phyloP scores from a whole-genome alignment of 345 rosid species.

The Sisymbrium irio region DNA sequence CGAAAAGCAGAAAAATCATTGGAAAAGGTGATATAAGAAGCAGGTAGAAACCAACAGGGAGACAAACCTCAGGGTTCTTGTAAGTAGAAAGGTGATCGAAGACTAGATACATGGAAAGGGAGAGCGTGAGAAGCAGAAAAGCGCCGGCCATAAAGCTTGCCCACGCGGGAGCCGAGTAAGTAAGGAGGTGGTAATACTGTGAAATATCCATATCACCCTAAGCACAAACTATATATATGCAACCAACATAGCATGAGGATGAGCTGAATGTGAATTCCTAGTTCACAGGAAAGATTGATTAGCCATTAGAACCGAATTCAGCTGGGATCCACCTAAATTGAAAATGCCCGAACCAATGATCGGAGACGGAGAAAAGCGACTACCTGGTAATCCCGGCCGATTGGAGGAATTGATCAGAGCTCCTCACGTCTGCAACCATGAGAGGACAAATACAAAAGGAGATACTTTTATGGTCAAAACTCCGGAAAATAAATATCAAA shows the following conservation, averaged over 20 bases:
- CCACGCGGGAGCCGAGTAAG: constrained; percentile 71
- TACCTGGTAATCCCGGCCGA: neutral
- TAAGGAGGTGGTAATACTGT: constrained; percentile 30
- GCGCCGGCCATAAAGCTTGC: constrained; percentile 61
- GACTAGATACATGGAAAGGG: constrained; percentile 74
- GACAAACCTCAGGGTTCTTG: constrained; percentile 89
- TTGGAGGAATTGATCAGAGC: neutral
- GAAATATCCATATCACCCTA: constrained; percentile 21
- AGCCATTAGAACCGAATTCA: neutral
- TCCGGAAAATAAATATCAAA: neutral
- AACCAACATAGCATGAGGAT: neutral
- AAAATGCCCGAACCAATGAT: neutral
- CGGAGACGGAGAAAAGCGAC: neutral
- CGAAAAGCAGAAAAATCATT: neutral
- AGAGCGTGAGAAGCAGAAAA: constrained; percentile 54
- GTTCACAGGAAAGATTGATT: neutral
- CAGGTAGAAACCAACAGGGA: neutral
- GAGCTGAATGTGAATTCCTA: neutral
- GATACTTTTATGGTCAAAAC: constrained; percentile 18
- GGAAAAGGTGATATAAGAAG: neutral
- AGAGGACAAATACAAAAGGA: neutral
- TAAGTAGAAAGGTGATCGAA: constrained; percentile 93
- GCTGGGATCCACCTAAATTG: neutral
- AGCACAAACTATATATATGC: neutral
- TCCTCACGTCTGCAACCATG: neutral